Percentiles rank a stretch among this genome's conserved stretches.
Evolutionary conservation across 2,329 filamentous ascomycete genomes (phyloP).

Genomic region (Laburnicola sp.): DNA sequence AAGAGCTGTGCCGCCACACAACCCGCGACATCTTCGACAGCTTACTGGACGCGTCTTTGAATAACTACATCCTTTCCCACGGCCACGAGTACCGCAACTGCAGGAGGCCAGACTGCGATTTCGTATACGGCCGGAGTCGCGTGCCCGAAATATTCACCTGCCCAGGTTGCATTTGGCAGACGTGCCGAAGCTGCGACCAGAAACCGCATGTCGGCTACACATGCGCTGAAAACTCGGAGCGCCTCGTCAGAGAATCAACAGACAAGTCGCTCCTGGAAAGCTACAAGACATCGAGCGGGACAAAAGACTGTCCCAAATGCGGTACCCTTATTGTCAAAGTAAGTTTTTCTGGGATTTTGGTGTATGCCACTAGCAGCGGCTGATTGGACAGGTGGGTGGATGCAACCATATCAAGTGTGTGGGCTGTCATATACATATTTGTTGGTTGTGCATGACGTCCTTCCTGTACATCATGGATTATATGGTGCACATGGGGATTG

Average conservation of each 20-base stretch:
- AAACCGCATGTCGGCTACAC: constrained; percentile 21
- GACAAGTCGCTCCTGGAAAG: constrained; percentile 14
- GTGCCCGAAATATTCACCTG: constrained; percentile 20
- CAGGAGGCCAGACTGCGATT: constrained; percentile 22
- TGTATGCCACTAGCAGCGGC: no score
- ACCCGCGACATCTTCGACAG: constrained; percentile 6
- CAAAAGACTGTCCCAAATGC: constrained; percentile 37
- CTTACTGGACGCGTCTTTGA: constrained; percentile 19
- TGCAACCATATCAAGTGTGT: constrained; percentile 54
- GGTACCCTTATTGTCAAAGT: constrained; percentile 45
- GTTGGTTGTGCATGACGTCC: constrained; percentile 21
- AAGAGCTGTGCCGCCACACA: constrained; percentile 9
- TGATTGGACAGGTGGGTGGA: constrained; percentile 38
- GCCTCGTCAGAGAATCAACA: constrained; percentile 16
- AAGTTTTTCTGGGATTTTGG: no score
- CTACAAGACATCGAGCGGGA: constrained; percentile 17
- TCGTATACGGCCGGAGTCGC: constrained; percentile 15
- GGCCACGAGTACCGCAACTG: constrained; percentile 20
- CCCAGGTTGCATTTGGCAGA: constrained; percentile 17
- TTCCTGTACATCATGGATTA: constrained; percentile 3
- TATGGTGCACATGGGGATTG: no score
- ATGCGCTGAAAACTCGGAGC: constrained; percentile 19
- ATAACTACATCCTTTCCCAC: constrained; percentile 15
- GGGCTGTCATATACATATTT: constrained; percentile 17
- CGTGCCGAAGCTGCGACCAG: constrained; percentile 25